Conservation (phyloP, 495 filamentous ascomycete species). For the Pseudevernia furfuracea region DNA sequence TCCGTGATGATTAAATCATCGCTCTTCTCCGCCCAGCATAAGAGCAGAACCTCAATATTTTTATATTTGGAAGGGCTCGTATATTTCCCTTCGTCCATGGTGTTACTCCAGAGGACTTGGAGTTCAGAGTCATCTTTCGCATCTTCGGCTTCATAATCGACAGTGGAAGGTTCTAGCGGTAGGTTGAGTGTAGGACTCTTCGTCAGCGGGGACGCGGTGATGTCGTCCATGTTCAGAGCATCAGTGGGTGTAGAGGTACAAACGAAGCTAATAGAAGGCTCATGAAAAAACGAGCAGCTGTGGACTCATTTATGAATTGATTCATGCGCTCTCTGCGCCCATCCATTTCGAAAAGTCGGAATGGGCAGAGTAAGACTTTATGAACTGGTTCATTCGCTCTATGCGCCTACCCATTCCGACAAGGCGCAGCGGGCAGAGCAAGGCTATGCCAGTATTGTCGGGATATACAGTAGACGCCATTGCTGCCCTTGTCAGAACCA, state of each 20-base stretch:
- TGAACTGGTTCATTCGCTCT: neutral
- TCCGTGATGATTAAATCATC: slow-evolving; percentile 12
- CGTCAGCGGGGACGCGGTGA: neutral
- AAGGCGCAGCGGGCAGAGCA: neutral
- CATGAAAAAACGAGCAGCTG: neutral
- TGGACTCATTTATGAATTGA: neutral
- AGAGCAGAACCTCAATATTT: slow-evolving; percentile 21
- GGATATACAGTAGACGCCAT: too few species aligned
- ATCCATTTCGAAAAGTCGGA: too few species aligned
- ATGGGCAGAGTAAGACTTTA: too few species aligned
- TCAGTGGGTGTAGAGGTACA: neutral
- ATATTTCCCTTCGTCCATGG: slow-evolving; percentile 19
- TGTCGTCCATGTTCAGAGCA: neutral
- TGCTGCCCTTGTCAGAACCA: too few species aligned
- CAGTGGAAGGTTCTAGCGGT: neutral
- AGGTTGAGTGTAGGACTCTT: neutral
- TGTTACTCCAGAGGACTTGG: slow-evolving; percentile 17
- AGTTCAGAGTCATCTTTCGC: slow-evolving; percentile 10
- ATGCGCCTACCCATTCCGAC: neutral
- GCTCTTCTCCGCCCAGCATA: slow-evolving; percentile 15
- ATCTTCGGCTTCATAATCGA: slow-evolving; percentile 11
- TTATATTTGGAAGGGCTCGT: slow-evolving; percentile 12
- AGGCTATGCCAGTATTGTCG: neutral
- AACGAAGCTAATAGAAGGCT: neutral
- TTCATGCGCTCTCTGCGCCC: neutral